Percentiles rank a stretch among this genome's conserved stretches.
Conservation (phyloP, 2,329 filamentous ascomycete genomes). For the Phaeosphaeria sp. region DNA sequence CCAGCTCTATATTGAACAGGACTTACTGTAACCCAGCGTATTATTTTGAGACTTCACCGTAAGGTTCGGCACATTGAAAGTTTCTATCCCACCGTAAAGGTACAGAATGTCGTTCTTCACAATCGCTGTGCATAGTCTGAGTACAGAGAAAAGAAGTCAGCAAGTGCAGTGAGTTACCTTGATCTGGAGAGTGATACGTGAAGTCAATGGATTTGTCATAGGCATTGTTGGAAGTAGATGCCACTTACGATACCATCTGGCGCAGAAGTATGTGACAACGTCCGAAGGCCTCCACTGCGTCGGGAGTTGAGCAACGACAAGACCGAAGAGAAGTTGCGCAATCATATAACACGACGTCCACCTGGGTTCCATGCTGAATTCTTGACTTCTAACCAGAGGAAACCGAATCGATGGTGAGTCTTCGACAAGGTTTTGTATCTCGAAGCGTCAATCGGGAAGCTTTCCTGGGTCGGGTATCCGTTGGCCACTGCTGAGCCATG, state of each 20-base stretch:
- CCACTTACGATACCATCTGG: conserved; percentile 20
- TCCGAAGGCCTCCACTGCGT: conserved; percentile 17
- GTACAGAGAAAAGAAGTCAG: neutral
- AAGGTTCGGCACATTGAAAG: conserved; percentile 15
- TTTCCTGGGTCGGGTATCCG: neutral
- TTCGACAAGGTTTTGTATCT: neutral
- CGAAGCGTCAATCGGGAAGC: neutral
- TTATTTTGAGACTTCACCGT: conserved; percentile 10
- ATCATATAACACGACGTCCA: neutral
- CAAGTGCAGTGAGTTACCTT: neutral
- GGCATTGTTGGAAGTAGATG: neutral
- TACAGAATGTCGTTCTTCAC: conserved; percentile 20
- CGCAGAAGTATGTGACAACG: conserved; percentile 19
- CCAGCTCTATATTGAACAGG: neutral
- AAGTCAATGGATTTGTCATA: neutral
- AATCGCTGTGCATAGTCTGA: conserved; percentile 12
- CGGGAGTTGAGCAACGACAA: conserved; percentile 10
- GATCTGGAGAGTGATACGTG: neutral
- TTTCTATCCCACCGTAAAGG: conserved; percentile 24
- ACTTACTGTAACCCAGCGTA: conserved; percentile 13
- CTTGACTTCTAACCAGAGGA: neutral
- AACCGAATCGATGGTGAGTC: neutral
- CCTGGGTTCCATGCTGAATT: neutral
- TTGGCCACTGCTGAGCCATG: neutral
- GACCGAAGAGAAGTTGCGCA: neutral